Evolutionary conservation across 2,329 filamentous ascomycete species (phyloP).

Genomic region (Fusarium caatingaense): DNA sequence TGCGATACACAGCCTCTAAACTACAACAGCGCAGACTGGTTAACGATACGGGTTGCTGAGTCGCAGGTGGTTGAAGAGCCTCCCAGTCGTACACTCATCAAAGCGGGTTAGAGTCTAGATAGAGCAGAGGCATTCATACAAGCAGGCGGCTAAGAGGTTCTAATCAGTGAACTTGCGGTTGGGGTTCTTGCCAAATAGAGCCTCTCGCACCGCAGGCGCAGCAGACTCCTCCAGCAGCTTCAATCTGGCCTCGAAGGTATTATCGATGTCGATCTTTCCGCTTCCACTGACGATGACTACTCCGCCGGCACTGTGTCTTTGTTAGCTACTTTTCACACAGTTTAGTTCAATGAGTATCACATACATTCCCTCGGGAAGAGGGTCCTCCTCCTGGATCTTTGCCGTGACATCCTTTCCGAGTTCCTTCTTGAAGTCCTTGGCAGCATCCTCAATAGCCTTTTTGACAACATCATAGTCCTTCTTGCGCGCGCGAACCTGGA

Average conservation of each 20-base stretch:
- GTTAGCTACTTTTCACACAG: slow-evolving; percentile 38
- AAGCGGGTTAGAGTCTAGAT: slow-evolving; percentile 26
- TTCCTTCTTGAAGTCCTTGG: slow-evolving; percentile 85
- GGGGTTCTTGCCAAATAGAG: slow-evolving; percentile 91
- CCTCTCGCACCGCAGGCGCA: slow-evolving; percentile 84
- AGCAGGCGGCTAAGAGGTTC: slow-evolving; percentile 34
- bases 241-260: slow-evolving; percentile 94
- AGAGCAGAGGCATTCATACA: slow-evolving; percentile 22
- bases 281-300: slow-evolving; percentile 81
- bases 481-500: slow-evolving; percentile 81
- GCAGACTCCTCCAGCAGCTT: slow-evolving; percentile 85
- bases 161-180: slow-evolving; percentile 97
- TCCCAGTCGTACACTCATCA: slow-evolving; percentile 36
- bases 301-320: slow-evolving; percentile 77
- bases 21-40: slow-evolving; percentile 46
- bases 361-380: slow-evolving; percentile 85
- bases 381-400: slow-evolving; percentile 80
- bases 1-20: slow-evolving; percentile 52
- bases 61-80: slow-evolving; percentile 38
- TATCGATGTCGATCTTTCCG: slow-evolving; percentile 98
- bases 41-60: slow-evolving; percentile 45
- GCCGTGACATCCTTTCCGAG: slow-evolving; percentile 75
- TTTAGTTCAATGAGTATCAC: slow-evolving; percentile 53
- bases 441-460: slow-evolving; percentile 81
- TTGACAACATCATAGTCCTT: slow-evolving; percentile 80